These are phyloP conservation scores for Marasmius tenuissimus DNA, from an alignment of 1,284 basidiomycete species.

Conservation along the genomic window DNA sequence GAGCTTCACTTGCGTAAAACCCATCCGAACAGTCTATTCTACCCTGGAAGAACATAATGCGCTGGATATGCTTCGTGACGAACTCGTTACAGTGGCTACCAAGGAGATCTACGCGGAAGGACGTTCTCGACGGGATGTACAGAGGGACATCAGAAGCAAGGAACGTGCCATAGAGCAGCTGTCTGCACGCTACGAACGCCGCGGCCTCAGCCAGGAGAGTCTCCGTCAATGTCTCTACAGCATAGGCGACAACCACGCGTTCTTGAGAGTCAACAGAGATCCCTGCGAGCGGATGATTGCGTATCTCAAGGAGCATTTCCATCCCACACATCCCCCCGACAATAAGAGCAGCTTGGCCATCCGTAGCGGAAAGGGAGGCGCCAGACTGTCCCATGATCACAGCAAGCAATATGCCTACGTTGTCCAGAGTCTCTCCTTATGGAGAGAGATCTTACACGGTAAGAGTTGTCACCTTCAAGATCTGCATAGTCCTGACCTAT, in stretches of 20 bases:
- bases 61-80: constrained; percentile 68
- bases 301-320: constrained; percentile 73
- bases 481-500: constrained; percentile 2
- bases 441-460: constrained; percentile 83
- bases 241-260: constrained; percentile 84
- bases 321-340: constrained; percentile 65
- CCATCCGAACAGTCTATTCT: constrained; percentile 71
- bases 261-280: constrained; percentile 78
- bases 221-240: constrained; percentile 78
- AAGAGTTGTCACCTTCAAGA: constrained; percentile 13
- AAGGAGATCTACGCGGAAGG: constrained; percentile 77
- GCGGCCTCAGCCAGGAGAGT: constrained; percentile 58
- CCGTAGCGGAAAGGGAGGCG: constrained; percentile 72
- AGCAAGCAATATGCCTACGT: constrained; percentile 81
- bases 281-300: constrained; percentile 80
- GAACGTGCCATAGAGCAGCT: constrained; percentile 79
- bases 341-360: constrained; percentile 69
- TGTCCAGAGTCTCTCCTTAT: constrained; percentile 77
- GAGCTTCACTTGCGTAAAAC: constrained; percentile 69
- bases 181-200: constrained; percentile 57
- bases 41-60: constrained; percentile 64
- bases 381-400: constrained; percentile 79
- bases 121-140: constrained; percentile 68
- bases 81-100: constrained; percentile 69
- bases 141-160: constrained; percentile 77